Evolutionary conservation across 2,329 filamentous ascomycete species (phyloP).

Genomic region (Talaromyces sp.): DNA sequence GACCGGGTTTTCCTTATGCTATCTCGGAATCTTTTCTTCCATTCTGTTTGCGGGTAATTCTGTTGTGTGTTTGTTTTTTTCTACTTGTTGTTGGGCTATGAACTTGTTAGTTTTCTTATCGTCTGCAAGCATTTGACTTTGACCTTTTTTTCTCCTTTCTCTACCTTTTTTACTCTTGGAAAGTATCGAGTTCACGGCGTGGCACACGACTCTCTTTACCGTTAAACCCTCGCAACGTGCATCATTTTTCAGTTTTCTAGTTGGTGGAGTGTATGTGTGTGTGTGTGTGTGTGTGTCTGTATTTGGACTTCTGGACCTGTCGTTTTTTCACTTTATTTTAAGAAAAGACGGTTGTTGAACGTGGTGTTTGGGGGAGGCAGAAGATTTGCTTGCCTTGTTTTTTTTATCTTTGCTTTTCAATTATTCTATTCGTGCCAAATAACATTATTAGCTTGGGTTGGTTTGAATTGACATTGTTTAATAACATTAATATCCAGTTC

Average conservation of each 20-base stretch:
- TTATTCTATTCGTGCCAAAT: neutral
- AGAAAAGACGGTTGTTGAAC: neutral
- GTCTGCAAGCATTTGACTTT: slow-evolving; percentile 14
- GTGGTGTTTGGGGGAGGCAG: neutral
- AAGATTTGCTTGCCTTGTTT: neutral
- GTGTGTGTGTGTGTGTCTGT: neutral
- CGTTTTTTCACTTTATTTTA: neutral
- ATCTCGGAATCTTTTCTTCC: slow-evolving; percentile 37
- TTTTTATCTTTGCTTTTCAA: neutral
- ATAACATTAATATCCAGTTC: too few species aligned
- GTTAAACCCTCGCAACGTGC: neutral
- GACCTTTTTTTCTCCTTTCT: neutral
- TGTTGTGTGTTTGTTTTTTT: slow-evolving; percentile 15
- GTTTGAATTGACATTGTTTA: neutral
- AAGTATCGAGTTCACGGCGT: slow-evolving; percentile 6
- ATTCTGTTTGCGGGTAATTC: slow-evolving; percentile 17
- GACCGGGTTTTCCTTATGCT: slow-evolving; percentile 17
- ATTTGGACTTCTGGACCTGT: neutral
- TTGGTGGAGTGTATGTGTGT: neutral
- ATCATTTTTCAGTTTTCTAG: slow-evolving; percentile 1
- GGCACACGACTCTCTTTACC: slow-evolving; percentile 6
- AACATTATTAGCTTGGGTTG: neutral
- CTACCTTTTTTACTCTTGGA: slow-evolving; percentile 5
- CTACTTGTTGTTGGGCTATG: slow-evolving; percentile 18
- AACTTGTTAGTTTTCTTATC: slow-evolving; percentile 16